These are phyloP conservation scores for Saturnispora gosingensis DNA, from an alignment of 805 yeast genomes.

Conservation along the genomic window DNA sequence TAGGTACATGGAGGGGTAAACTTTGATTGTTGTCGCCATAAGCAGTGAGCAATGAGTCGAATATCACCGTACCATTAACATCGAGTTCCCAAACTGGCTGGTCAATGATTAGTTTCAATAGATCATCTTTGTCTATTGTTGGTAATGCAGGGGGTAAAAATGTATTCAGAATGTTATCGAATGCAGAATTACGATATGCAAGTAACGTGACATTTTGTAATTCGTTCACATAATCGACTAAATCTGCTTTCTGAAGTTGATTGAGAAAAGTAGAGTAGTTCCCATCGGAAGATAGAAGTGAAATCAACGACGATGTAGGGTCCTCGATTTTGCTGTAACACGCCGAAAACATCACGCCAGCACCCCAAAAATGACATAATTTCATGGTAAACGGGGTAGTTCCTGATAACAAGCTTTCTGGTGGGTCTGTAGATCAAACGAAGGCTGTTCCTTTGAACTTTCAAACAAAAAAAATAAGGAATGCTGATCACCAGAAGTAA, in stretches of 20 bases:
- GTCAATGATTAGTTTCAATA: constrained; percentile 29
- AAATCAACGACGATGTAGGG: constrained; percentile 44
- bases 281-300: constrained; percentile 56
- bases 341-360: neutral
- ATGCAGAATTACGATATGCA: constrained; percentile 79
- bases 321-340: constrained; percentile 14
- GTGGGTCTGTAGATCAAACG: neutral
- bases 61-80: constrained; percentile 23
- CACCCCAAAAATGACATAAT: constrained; percentile 3
- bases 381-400: neutral
- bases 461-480: neutral
- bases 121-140: constrained; percentile 9
- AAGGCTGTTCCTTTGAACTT: neutral
- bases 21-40: constrained; percentile 15
- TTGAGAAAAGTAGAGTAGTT: constrained; percentile 59
- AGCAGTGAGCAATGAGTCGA: constrained; percentile 17
- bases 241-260: constrained; percentile 50
- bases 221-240: constrained; percentile 52
- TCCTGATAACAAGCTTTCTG: neutral
- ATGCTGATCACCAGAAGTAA: neutral
- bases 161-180: constrained; percentile 20
- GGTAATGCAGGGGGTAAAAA: neutral
- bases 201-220: constrained; percentile 59
- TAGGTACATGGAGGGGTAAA: constrained; percentile 22
- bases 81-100: constrained; percentile 23